Percentiles rank a stretch among this genome's conserved stretches.
phyloP scores from a whole-genome alignment of 768 basidiomycete species.

The Cantharellus anzutake region DNA sequence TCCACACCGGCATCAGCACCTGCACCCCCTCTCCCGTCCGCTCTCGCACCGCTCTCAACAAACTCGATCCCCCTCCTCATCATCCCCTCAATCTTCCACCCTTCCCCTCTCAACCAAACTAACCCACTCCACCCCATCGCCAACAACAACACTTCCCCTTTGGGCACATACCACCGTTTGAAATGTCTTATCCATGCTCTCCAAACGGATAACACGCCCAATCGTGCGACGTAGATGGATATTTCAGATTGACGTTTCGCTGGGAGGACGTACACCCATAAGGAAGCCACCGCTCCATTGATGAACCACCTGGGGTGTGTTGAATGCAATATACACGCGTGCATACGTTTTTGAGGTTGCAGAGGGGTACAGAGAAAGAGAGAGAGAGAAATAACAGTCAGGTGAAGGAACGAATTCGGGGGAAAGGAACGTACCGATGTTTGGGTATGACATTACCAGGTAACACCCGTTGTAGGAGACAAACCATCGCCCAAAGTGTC shows the following conservation, averaged over 20 bases:
- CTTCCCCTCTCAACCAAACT: neutral
- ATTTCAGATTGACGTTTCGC: neutral
- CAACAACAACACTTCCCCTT: neutral
- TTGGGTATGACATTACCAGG: neutral
- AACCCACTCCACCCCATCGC: neutral
- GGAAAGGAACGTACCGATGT: neutral
- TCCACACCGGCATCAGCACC: too few species aligned
- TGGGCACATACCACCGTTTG: neutral
- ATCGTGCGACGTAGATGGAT: neutral
- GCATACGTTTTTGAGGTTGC: too few species aligned
- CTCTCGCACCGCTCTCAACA: neutral
- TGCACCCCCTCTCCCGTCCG: too few species aligned
- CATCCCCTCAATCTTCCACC: neutral
- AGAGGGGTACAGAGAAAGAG: too few species aligned
- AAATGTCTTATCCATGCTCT: neutral
- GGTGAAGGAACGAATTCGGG: neutral
- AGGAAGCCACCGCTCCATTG: neutral
- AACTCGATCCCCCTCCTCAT: neutral
- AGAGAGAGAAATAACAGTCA: neutral
- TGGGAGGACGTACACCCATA: neutral
- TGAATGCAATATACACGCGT: neutral
- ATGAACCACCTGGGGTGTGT: neutral
- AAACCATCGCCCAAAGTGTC: slow-evolving; percentile 5
- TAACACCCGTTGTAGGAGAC: slow-evolving; percentile 4
- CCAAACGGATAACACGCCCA: neutral